These are phyloP conservation scores for Phanerochaete carnosa DNA, from an alignment of 768 basidiomycete species.

Conservation along the genomic window DNA sequence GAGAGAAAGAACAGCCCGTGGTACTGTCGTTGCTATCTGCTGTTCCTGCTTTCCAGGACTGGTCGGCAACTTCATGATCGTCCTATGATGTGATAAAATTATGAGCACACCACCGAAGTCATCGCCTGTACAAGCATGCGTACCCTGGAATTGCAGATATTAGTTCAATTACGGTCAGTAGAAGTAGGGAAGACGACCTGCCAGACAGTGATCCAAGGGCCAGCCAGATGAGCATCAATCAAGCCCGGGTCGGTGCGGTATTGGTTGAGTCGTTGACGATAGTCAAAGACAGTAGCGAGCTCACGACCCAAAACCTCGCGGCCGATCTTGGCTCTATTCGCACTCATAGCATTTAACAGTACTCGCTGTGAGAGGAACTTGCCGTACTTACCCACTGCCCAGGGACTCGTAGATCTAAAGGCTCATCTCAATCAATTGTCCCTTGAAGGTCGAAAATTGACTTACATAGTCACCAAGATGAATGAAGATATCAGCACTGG, in stretches of 20 bases:
- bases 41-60: constrained; percentile 55
- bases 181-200: constrained; percentile 19
- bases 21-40: constrained; percentile 53
- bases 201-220: constrained; percentile 59
- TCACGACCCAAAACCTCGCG: constrained; percentile 50
- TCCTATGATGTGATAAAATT: constrained; percentile 30
- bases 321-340: constrained; percentile 42
- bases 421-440: background rate
- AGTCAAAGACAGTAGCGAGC: constrained; percentile 53
- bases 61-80: constrained; percentile 55
- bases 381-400: constrained; percentile 26
- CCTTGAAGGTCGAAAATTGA: background rate
- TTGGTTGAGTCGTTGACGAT: constrained; percentile 47
- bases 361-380: background rate
- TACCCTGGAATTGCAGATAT: constrained; percentile 7
- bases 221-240: constrained; percentile 43
- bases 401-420: constrained; percentile 48
- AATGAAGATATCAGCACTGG: constrained; percentile 49
- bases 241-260: constrained; percentile 52
- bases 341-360: too few relatives aligned
- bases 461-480: constrained; percentile 61
- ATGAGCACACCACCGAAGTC: background rate
- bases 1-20: constrained; percentile 46
- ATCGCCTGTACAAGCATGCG: background rate
- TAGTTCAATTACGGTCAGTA: background rate